Conservation (phyloP, 352 stramenopile genomes). For the Globisporangium polare region DNA sequence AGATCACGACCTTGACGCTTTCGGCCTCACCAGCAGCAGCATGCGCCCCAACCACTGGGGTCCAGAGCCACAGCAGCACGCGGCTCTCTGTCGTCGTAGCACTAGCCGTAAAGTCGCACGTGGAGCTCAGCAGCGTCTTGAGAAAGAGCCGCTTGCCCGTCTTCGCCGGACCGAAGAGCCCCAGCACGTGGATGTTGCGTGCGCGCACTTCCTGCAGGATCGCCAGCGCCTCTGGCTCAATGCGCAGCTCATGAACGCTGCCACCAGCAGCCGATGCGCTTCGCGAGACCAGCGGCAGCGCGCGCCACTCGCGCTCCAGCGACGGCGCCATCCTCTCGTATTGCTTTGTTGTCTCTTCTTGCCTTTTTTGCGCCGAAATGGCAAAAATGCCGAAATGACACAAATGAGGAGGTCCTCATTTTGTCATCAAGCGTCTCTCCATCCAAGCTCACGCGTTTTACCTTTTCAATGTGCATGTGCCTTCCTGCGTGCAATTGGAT, state of each 20-base stretch:
- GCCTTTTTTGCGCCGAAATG: not conserved
- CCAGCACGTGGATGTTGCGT: slow-evolving; percentile 33
- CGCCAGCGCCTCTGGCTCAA: slow-evolving; percentile 19
- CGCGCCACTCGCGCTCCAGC: slow-evolving; percentile 27
- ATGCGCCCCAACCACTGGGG: not conserved
- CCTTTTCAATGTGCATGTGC: no score
- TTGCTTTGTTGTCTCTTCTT: slow-evolving; percentile 22
- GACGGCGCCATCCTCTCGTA: slow-evolving; percentile 15
- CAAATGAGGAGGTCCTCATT: not conserved
- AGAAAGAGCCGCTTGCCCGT: slow-evolving; percentile 50
- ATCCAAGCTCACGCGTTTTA: not conserved
- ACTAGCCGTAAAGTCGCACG: slow-evolving; percentile 19
- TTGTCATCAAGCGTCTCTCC: not conserved
- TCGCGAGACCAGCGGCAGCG: slow-evolving; percentile 36
- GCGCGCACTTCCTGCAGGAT: slow-evolving; percentile 18
- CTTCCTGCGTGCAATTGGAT: no score
- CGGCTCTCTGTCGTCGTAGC: not conserved
- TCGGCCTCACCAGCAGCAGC: not conserved
- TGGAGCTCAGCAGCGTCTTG: slow-evolving; percentile 30
- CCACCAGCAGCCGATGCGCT: not conserved
- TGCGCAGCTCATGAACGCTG: slow-evolving; percentile 3
- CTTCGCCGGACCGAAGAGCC: slow-evolving; percentile 32
- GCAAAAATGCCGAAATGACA: slow-evolving; percentile 4
- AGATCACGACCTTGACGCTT: slow-evolving; percentile 24
- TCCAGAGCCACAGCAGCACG: slow-evolving; percentile 55